A percentile compares a stretch with the other conserved stretches of the same genome.
Evolutionary conservation across 768 basidiomycete species (phyloP).

Genomic region (Serendipita sp.): DNA sequence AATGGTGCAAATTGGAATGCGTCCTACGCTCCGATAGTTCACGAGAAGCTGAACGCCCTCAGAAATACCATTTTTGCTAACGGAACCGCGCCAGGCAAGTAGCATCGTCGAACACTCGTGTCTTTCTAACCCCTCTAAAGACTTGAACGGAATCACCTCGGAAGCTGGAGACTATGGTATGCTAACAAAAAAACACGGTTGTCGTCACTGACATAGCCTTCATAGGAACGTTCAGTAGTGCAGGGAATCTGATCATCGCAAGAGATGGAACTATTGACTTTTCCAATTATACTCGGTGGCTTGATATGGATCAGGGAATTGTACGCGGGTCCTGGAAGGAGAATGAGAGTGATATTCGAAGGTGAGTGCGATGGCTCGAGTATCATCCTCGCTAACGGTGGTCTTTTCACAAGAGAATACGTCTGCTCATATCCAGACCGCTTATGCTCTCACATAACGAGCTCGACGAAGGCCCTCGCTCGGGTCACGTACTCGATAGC

Average conservation of each 20-base stretch:
- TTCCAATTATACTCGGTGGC: constrained; percentile 42
- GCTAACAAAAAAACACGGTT: constrained; percentile 9
- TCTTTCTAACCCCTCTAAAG: constrained; percentile 21
- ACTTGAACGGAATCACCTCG: constrained; percentile 36
- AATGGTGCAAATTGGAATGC: constrained; percentile 54
- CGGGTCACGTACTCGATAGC: constrained; percentile 32
- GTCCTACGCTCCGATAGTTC: constrained; percentile 28
- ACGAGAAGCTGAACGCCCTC: constrained; percentile 34
- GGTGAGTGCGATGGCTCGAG: too few species aligned
- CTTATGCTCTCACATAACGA: constrained; percentile 39
- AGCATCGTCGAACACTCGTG: neutral
- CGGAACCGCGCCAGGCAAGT: constrained; percentile 26
- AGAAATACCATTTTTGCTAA: constrained; percentile 43
- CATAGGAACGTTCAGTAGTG: constrained; percentile 51
- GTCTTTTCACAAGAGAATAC: constrained; percentile 25
- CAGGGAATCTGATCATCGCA: constrained; percentile 41
- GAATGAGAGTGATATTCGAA: constrained; percentile 27
- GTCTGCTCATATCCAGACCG: constrained; percentile 54
- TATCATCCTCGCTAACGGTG: too few species aligned
- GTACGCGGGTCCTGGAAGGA: constrained; percentile 47
- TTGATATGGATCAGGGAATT: constrained; percentile 51
- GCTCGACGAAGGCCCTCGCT: neutral
- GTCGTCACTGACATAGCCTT: constrained; percentile 1
- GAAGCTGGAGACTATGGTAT: constrained; percentile 47
- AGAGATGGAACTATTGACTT: constrained; percentile 26